Base-by-base conservation (phyloP, 352 stramenopile genomes). In the Stramenopiles sp. region DNA sequence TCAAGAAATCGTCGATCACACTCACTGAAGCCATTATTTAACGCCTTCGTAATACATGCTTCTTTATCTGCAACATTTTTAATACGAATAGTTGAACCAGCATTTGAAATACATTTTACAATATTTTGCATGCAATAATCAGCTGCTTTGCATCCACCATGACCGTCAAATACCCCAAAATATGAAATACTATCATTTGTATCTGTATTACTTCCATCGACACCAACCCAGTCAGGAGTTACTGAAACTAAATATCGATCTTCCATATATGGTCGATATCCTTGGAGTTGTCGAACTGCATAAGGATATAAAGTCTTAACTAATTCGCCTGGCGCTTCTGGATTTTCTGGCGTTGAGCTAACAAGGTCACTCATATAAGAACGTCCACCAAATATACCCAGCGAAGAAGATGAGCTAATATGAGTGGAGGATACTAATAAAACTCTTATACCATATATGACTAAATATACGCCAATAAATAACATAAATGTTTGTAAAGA, bases 21-120 rank as follows among this genome's bases (percentile, higher is more conserved):
- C n/a, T 32, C 26, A n/a, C n/a, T n/a, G 15, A n/a, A 32, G n/a
- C 26, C 26, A 32, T 32, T 15, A n/a, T n/a, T 15, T 32, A 32
- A 32, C n/a, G 26, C 26, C 26, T n/a, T n/a, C n/a, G 26, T 32
- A n/a, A 15, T n/a, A 32, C 15, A n/a, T 32, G 26, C 10, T n/a
- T 32, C 15, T n/a, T n/a, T n/a, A n/a, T n/a, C n/a, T n/a, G n/a
- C n/a, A n/a, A n/a, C n/a, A n/a, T n/a, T n/a, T n/a, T n/a, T n/a
- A n/a, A n/a, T n/a, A n/a, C n/a, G n/a, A 32, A 15, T 32, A 15
- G 15, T 32, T 32, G 26, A n/a, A n/a, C 15, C 15, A 15, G n/a
- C 10, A 32, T n/a, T 15, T 32, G 15, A 15, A n/a, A 32, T 32
- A 32, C 15, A 15, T 32, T 32, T 15, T n/a, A n/a, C 10, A n/a